Base-by-base conservation (phyloP, 225 moss, liverwort and hornwort species). In the Takakia lepidozioides region DNA sequence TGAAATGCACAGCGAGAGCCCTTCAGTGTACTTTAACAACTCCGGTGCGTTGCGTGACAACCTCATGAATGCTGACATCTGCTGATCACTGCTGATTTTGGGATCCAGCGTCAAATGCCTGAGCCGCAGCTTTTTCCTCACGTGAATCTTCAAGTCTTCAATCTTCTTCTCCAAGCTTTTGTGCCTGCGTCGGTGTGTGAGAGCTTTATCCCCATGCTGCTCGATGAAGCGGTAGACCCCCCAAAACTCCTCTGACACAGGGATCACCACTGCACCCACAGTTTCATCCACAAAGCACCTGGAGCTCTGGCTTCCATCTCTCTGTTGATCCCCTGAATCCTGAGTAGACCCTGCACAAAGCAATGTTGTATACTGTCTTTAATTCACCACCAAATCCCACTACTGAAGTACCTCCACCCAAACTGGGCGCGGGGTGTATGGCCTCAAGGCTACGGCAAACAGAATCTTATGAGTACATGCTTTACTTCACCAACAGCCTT, bases 11-110 rank as follows among this genome's bases (percentile, higher is more conserved):
- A 86, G 46, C 30, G 90, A 83, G 35, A 91, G 53, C 19, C 86
- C 86, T 61, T 91, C 90, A 15, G 78, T 86, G 43, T 81, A 91
- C 35, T 64, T 70, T 44, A 51, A 43, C 53, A 91, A 75, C 60
- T 73, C 67, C 10, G 83, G 73, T 25, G 78, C 66, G 63, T 83
- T 80, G 58, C 66, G 72, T 43, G 83, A 67, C 47, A 91, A 61
- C 52, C 86, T 62, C 27, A 70, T 71, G 42, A 83, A 84, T 14
- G 83, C 90, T 52, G 90, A 80, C 51, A 66, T 74, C 27, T 78
- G 75, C 57, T 91, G 86, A 41, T 84, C 90, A 28, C 57, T 67
- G 22, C 74, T 78, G 19, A 91, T 61, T 53, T 72, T 81, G 4
- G 65, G 50, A 62, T 91, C 81, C 59, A 91, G 74, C 29, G 70